Evolutionary conservation across 2,329 filamentous ascomycete species (phyloP).

Genomic region (Venturia aucupariae): DNA sequence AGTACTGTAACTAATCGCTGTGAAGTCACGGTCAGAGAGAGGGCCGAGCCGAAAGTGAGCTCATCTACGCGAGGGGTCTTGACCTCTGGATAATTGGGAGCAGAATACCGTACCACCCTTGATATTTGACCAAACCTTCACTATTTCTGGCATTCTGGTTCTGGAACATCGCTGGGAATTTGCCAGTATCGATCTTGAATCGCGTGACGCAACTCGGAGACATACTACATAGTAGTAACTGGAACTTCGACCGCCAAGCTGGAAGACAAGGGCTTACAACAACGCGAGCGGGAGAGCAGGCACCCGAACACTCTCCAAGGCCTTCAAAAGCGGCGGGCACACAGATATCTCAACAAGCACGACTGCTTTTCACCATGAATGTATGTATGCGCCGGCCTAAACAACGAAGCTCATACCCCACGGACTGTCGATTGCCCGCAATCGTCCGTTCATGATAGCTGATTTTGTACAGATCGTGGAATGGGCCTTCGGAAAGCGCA

Average conservation of each 20-base stretch:
- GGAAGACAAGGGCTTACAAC: not conserved
- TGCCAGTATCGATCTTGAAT: not conserved
- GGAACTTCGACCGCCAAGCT: not conserved
- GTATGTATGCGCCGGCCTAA: not conserved
- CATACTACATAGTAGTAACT: too few species aligned
- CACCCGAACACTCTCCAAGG: not conserved
- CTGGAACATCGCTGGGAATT: not conserved
- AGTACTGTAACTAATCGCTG: not conserved
- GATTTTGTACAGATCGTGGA: slow-evolving; percentile 67
- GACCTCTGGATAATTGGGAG: not conserved
- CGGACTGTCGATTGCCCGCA: not conserved
- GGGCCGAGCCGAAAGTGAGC: not conserved
- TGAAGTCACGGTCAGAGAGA: not conserved
- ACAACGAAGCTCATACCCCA: not conserved
- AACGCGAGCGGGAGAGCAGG: not conserved
- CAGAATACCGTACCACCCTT: not conserved
- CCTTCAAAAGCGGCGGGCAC: not conserved
- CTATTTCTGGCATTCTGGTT: not conserved
- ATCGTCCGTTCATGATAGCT: not conserved
- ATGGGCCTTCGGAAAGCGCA: slow-evolving; percentile 98
- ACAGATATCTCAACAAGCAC: not conserved
- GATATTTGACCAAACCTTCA: not conserved
- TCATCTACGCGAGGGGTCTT: not conserved
- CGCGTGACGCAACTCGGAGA: not conserved
- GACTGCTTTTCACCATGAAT: slow-evolving; percentile 6